Evolutionary conservation across 2,329 filamentous ascomycete genomes (phyloP).

Genomic region (Clonostachys sp.): DNA sequence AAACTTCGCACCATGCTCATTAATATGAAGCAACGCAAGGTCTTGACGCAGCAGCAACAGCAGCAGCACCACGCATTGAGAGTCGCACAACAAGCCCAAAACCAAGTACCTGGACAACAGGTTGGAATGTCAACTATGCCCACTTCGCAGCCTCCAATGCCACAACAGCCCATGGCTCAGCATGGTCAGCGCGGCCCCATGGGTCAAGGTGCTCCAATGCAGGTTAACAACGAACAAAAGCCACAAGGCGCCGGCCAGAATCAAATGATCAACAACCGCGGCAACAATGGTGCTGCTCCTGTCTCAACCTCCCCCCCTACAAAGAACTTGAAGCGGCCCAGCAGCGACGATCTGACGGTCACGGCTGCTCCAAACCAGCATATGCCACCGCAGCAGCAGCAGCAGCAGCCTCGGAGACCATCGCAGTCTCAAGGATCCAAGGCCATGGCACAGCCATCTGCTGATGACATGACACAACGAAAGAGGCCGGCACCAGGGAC

Average conservation of each 20-base stretch:
- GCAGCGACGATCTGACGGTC: slow-evolving; percentile 24
- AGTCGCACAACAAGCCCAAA: slow-evolving; percentile 20
- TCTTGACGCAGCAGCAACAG: slow-evolving; percentile 5
- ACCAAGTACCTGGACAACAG: slow-evolving; percentile 28
- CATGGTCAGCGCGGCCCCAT: background rate
- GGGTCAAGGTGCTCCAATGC: background rate
- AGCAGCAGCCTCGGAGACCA: background rate
- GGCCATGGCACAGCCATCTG: too few relatives aligned
- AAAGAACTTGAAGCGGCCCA: slow-evolving; percentile 49
- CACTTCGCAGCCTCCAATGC: slow-evolving; percentile 23
- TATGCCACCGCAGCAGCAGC: slow-evolving; percentile 6
- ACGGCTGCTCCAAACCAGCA: slow-evolving; percentile 13
- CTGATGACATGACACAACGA: too few relatives aligned
- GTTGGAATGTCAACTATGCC: slow-evolving; percentile 20
- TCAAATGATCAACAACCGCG: slow-evolving; percentile 5
- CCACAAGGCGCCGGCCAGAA: slow-evolving; percentile 1
- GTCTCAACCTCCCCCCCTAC: slow-evolving; percentile 22
- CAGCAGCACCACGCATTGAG: slow-evolving; percentile 21
- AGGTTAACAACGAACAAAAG: background rate
- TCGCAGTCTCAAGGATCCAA: too few relatives aligned
- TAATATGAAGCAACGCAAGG: slow-evolving; percentile 19
- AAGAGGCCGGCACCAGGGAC: background rate
- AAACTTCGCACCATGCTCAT: slow-evolving; percentile 22
- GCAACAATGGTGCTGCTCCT: slow-evolving; percentile 1
- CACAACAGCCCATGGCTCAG: slow-evolving; percentile 6